Base-by-base conservation (phyloP, 75 land plant species). In the Selaginella moellendorffii region DNA sequence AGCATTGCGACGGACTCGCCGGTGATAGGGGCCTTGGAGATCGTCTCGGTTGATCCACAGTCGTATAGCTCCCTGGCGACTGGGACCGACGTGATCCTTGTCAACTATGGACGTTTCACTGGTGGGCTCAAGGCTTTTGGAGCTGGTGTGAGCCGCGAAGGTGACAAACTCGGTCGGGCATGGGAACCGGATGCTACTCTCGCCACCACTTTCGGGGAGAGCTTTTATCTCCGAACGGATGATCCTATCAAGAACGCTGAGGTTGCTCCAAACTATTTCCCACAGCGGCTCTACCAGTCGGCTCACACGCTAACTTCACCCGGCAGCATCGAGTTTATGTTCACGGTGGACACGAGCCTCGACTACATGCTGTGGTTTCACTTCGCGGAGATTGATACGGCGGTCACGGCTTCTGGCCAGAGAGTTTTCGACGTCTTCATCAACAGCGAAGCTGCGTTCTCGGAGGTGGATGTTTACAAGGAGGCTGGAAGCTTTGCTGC, bases 301-400 rank as follows among this genome's bases (percentile, higher is more conserved):
- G 96, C 90, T 30, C 73, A 74, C 46, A 73, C 78, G 27, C 29
- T 66, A 12, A 61, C 24, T 52, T 64, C 65, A 27, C 54, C 31
- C 19, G 77, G 36, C 9, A 28, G 65, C 0, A 59, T 93, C 54
- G 83, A 81, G 66, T 91, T 78, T 64, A 30, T 62, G 0, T 76
- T 85, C 46, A 65, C 56, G 0, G 87, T 93, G 0, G 98, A 93
- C 67, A 74, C 98, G 8, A 76, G 80, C 70, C 53, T 89, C 63
- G 95, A 85, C 53, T 89, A 93, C 64, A 72, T 79, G 82, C n/a
- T 93, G 22, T 88, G 96, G 98, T 83, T 93, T 24, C 98, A 93
- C 65, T 93, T 93, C 54, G 96, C 96, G 24, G 98, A 93, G 79
- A 88, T 93, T 59, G 90, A 89, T 74, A 54, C 83, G 14, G 78